Evolutionary conservation across 192 early-diverging fungal species (phyloP), one percentile per base, ranked within the genome.

Genomic region (Podila clonocystis): DNA sequence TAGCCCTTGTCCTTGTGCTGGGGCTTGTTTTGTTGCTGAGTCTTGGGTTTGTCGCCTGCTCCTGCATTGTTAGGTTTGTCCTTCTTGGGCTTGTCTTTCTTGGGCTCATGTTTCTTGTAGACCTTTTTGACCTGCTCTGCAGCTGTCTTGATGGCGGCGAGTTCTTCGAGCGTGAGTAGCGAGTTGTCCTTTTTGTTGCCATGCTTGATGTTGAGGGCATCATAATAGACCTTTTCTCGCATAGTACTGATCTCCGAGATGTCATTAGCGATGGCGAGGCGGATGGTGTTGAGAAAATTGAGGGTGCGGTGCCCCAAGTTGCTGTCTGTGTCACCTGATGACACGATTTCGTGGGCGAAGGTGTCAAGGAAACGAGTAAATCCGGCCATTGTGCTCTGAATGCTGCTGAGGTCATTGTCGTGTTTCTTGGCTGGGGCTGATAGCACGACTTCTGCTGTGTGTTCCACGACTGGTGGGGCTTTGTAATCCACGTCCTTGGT

Each of bases 131-230:
- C 49, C 29, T 31, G 19, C 9, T 66, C 64, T 9, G 28, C 13
- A n/a, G 24, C 28, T 3, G 64, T 28, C 29, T 52, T 66, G 15
- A 20, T 50, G 45, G 45, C 17, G 7, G 64, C 50, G 13, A 66
- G 50, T 31, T 9, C 41, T 15, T 50, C 49, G 28, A 66, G 50
- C 50, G 50, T 50, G 26, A 52, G 22, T 20, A 66, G 64, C 9
- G 49, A 29, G 15, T 52, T 29, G 17, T 66, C 64, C 49, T 52
- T 66, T 4, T 50, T 41, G n/a, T 65, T 52, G 19, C 52, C 19
- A 24, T 55, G 30, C 49, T 52, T 66, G 64, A 66, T 50, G 64
- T 29, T 45, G 49, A 66, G 64, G 9, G 48, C 49, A 8, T 65
- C 63, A 11, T 30, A 29, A 28, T 67, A 67, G n/a, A 67, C 19